Conservation (phyloP, 371 early-diverging fungal species). For the Actinomortierella ambigua region DNA sequence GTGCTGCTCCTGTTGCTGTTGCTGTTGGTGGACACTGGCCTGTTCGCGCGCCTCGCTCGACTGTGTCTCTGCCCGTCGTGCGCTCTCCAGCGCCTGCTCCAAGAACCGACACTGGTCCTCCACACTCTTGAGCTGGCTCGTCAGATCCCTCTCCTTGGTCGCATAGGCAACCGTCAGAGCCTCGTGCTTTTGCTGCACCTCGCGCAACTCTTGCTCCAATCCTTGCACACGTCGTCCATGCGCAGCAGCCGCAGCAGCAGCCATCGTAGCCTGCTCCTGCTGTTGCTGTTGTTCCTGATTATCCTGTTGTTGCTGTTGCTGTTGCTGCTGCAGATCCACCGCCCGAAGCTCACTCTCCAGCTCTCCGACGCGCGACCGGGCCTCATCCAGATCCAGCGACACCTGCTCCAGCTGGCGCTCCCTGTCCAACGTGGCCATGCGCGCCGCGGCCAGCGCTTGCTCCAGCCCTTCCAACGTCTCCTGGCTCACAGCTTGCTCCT, state of each 20-base stretch:
- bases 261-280: background rate
- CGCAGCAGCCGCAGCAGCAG: too few species aligned
- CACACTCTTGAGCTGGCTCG: too few species aligned
- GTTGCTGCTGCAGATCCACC: slow-evolving; percentile 1
- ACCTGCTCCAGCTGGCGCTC: slow-evolving; percentile 11
- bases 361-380: background rate
- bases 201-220: slow-evolving; percentile 12
- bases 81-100: too few species aligned
- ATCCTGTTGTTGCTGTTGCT: background rate
- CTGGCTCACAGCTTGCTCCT: slow-evolving; percentile 4
- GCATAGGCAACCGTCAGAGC: background rate
- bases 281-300: background rate
- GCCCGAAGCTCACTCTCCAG: slow-evolving; percentile 6
- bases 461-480: slow-evolving; percentile 20
- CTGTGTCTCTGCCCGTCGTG: too few species aligned
- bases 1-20: too few species aligned
- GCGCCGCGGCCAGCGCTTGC: too few species aligned
- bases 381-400: slow-evolving; percentile 8
- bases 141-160: too few species aligned
- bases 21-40: too few species aligned
- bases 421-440: too few species aligned
- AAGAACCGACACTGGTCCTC: too few species aligned
- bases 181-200: background rate
- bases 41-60: too few species aligned
- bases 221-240: background rate